Evolutionary conservation across 805 yeast species (phyloP), one percentile per base, ranked within the genome.

Genomic region (Lipomyces sp.): DNA sequence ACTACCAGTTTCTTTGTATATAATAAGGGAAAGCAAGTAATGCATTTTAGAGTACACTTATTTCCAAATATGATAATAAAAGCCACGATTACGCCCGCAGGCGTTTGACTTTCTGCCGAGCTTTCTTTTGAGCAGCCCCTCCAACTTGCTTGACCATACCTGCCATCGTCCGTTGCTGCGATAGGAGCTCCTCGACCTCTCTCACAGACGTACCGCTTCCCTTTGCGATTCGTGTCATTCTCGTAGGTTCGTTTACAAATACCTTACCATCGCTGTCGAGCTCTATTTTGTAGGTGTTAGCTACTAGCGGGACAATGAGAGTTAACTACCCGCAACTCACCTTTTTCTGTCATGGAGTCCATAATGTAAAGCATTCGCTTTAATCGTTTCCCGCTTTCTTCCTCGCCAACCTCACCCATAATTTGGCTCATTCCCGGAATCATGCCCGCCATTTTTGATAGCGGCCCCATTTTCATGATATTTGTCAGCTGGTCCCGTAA

Each of bases 381-480:
- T 72, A 91, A 75, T 64, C 84, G 78, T 48, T 78, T 76, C n/a
- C 87, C 79, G 0, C 96, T 83, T 63, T 93, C 98, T 66, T 89
- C 97, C 31, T 59, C 62, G 26, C 59, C 58, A 24, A 95, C 93
- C 39, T 87, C 82, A 67, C 86, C 91, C 79, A 91, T 83, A 76
- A 91, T 76, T 59, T 80, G 81, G 33, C 90, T 80, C 71, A 89
- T 79, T 63, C 96, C 93, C 0, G 98, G 98, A 53, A 91, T 82
- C 97, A 91, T 91, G 47, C 84, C 80, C 2, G 97, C 96, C 57
- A 91, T 87, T 66, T 93, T 90, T 22, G 95, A 83, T 47, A 91
- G 71, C 2, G 98, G 97, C 1, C 98, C 98, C 95, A 93, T 87
- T 38, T 93, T 93, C 79, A 91, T 75, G 61, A 93, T 85, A 60